A percentile compares a stretch with the other conserved stretches of the same genome.
Evolutionary conservation across 805 yeast genomes (phyloP).

Genomic region (Saccharomycopsis fibuligera): DNA sequence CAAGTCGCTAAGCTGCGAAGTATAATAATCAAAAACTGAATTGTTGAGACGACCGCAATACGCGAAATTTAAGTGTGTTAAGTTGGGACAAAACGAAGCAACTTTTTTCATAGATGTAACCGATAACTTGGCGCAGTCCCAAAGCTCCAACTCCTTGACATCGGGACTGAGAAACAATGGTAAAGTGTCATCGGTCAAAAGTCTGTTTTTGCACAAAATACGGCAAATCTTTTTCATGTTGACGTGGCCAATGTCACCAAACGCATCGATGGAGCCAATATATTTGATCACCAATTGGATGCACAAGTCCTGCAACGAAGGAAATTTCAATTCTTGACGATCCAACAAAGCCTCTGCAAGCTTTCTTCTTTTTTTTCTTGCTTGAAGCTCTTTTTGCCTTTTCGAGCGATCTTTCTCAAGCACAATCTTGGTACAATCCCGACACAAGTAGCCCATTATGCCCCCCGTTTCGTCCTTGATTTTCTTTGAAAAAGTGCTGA

Average conservation of each 20-base stretch:
- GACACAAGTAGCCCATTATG: conserved; percentile 61
- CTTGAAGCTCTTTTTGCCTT: conserved; percentile 50
- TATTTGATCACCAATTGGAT: conserved; percentile 58
- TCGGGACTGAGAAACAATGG: conserved; percentile 64
- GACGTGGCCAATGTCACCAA: conserved; percentile 79
- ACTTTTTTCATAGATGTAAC: conserved; percentile 59
- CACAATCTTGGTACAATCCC: conserved; percentile 44
- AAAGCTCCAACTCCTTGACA: conserved; percentile 55
- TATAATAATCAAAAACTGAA: conserved; percentile 60
- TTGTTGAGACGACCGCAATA: conserved; percentile 94
- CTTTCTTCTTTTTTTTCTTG: conserved; percentile 68
- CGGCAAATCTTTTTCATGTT: conserved; percentile 68
- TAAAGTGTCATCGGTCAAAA: conserved; percentile 66
- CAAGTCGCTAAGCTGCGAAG: conserved; percentile 51
- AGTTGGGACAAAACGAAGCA: conserved; percentile 71
- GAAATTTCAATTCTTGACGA: conserved; percentile 51
- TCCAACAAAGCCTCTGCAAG: conserved; percentile 82
- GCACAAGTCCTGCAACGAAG: conserved; percentile 78
- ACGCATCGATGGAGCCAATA: conserved; percentile 67
- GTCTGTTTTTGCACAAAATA: conserved; percentile 77
- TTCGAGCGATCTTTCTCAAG: conserved; percentile 38
- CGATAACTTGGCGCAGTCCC: conserved; percentile 87
- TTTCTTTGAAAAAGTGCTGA: conserved; percentile 17
- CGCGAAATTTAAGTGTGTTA: conserved; percentile 58
- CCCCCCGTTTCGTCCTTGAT: conserved; percentile 33